Conservation (phyloP, 192 early-diverging fungal genomes). For the Gaertneriomyces semiglobifer region DNA sequence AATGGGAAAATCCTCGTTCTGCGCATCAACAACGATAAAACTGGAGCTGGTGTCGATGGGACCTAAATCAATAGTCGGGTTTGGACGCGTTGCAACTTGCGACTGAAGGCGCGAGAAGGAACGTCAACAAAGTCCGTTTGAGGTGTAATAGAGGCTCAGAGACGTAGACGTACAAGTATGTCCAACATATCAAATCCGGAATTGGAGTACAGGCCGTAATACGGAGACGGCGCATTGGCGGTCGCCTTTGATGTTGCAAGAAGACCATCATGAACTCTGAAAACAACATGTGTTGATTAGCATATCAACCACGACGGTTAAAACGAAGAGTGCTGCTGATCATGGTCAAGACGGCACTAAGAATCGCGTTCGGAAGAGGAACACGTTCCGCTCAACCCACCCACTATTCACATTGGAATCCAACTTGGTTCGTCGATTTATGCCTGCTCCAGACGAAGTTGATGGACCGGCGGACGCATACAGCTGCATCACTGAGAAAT, state of each 20-base stretch:
- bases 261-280: background rate
- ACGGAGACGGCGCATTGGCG: slow-evolving; percentile 11
- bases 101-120: background rate
- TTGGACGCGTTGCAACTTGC: slow-evolving; percentile 44
- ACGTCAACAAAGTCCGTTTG: background rate
- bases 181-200: slow-evolving; percentile 41
- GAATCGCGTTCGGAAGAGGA: background rate
- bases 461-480: too few species aligned
- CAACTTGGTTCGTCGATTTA: too few species aligned
- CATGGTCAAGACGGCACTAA: background rate
- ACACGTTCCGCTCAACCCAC: too few species aligned
- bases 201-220: slow-evolving; percentile 19
- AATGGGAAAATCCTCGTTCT: slow-evolving; percentile 51
- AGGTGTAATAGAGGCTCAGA: background rate
- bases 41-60: slow-evolving; percentile 61
- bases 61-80: slow-evolving; percentile 55
- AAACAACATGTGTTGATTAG: background rate
- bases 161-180: slow-evolving; percentile 27
- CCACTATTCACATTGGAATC: too few species aligned
- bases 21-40: slow-evolving; percentile 57
- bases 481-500: too few species aligned
- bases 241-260: background rate
- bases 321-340: background rate
- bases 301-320: background rate
- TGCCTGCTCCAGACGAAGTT: too few species aligned